phyloP scores from a whole-genome alignment of 306 rosid species.

The Elaeagnus macrophylla region DNA sequence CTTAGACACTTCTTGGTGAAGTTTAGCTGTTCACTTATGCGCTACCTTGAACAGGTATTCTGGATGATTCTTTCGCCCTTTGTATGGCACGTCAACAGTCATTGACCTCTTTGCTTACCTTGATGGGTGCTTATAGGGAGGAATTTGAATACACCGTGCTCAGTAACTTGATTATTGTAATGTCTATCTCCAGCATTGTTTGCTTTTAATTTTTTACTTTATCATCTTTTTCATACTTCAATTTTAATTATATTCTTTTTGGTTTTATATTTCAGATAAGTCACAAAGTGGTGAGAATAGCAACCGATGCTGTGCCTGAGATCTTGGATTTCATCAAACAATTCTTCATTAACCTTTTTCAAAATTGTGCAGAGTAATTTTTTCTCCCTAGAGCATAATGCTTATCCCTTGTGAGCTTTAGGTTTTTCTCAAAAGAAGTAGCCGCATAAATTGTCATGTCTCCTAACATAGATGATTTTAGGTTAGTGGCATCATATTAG shows the following conservation, averaged over 20 bases:
- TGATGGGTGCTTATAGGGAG: conserved; percentile 71
- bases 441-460: too few relatives aligned
- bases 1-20: conserved; percentile 4
- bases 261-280: conserved; percentile 42
- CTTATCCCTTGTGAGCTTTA: too few relatives aligned
- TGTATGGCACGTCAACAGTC: conserved; percentile 69
- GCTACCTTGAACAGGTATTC: conserved; percentile 51
- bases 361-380: conserved; percentile 73
- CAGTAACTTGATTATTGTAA: conserved; percentile 73
- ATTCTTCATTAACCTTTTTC: conserved; percentile 54
- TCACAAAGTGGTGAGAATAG: conserved; percentile 41
- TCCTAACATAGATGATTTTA: too few relatives aligned
- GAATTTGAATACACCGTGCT: conserved; percentile 81
- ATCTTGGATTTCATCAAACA: conserved; percentile 39
- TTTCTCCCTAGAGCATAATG: neutral
- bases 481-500: too few relatives aligned
- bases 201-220: conserved; percentile 12
- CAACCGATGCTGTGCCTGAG: conserved; percentile 76
- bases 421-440: too few relatives aligned
- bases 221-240: conserved; percentile 23
- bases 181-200: conserved; percentile 16
- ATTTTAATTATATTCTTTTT: too few relatives aligned
- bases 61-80: conserved; percentile 85
- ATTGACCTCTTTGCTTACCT: conserved; percentile 57
- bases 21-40: conserved; percentile 14